Evolutionary conservation across 768 basidiomycete species (phyloP), one percentile per base, ranked within the genome.

Genomic region (Lentinula boryana): DNA sequence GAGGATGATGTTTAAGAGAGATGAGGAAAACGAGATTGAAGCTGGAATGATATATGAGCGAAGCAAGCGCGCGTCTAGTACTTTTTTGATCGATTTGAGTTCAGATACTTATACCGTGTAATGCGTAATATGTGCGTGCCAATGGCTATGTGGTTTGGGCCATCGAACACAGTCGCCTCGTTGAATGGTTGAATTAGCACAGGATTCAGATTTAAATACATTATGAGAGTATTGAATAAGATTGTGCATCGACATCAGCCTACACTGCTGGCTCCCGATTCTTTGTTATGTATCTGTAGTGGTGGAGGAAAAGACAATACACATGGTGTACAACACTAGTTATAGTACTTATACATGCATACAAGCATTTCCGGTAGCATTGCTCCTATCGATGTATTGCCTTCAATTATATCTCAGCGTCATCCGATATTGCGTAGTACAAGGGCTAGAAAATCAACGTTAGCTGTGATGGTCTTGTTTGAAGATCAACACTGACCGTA

Each of bases 401-500:
- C 27, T 13, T 64, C 65, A 1, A 48, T 61, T 66, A 79, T 49
- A 75, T 59, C 32, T 65, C 62, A 13, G 73, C 73, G 23, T 67
- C 68, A 40, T 71, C 66, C 5, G 78, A 78, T 4, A 77, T 52
- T 33, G 71, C 71, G 67, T 77, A 80, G 65, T 80, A 80, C 67
- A 80, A 58, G 1, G 80, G 72, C 68, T 70, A 41, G 27, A 32
- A 46, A 2, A 55, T 27, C 48, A 40, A 48, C 31, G 31, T 57
- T 16, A 44, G 43, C 5, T 35, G 16, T 18, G 3, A 27, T 9
- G 38, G 18, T 4, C 13, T 31, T 16, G n/a, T 58, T 36, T 16
- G n/a, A 46, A 27, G 12, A 41, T 23, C 9, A 7, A 33, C 5
- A 23, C 85, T 64, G 64, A 89, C 87, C 51, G 87, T 87, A 38